Conservation (phyloP, 1,139 yeast genomes). For the Hanseniaspora gamundiae region DNA sequence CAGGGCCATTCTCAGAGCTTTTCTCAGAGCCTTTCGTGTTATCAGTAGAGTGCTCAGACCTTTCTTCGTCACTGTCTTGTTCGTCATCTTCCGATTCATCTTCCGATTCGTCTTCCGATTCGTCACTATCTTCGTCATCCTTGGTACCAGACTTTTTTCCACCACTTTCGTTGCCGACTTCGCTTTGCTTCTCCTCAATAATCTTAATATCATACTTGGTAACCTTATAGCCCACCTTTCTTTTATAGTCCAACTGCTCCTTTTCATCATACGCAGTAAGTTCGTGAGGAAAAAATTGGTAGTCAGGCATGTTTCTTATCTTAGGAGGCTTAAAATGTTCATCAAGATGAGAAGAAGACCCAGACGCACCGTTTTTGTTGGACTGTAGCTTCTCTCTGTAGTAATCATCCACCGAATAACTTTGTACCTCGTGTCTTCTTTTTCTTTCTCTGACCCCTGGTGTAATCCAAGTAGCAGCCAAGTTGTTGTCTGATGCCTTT, state of each 20-base stretch:
- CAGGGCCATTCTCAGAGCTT: background rate
- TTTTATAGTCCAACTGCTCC: conserved; percentile 68
- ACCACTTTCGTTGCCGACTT: conserved; percentile 16
- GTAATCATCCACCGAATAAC: conserved; percentile 77
- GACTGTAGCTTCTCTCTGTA: conserved; percentile 60
- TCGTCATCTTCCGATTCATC: background rate
- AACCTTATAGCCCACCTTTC: conserved; percentile 59
- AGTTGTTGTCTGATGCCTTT: conserved; percentile 32
- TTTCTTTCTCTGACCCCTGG: conserved; percentile 85
- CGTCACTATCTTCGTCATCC: conserved; percentile 16
- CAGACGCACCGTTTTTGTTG: conserved; percentile 6
- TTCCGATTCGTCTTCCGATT: conserved; percentile 14
- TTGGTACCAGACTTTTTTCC: conserved; percentile 22
- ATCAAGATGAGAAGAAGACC: conserved; percentile 11
- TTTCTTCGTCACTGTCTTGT: background rate
- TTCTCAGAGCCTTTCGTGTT: background rate
- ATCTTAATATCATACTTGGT: conserved; percentile 36
- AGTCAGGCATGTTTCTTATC: conserved; percentile 62
- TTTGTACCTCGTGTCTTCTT: conserved; percentile 80
- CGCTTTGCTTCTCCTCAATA: conserved; percentile 18
- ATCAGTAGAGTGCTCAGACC: too few species aligned
- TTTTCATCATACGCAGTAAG: conserved; percentile 56
- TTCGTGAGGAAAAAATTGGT: conserved; percentile 70
- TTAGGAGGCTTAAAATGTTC: conserved; percentile 49
- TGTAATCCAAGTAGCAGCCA: conserved; percentile 54